These are phyloP conservation scores for Backusella parvicylindrica DNA, from an alignment of 192 early-diverging fungal genomes.

Conservation along the genomic window DNA sequence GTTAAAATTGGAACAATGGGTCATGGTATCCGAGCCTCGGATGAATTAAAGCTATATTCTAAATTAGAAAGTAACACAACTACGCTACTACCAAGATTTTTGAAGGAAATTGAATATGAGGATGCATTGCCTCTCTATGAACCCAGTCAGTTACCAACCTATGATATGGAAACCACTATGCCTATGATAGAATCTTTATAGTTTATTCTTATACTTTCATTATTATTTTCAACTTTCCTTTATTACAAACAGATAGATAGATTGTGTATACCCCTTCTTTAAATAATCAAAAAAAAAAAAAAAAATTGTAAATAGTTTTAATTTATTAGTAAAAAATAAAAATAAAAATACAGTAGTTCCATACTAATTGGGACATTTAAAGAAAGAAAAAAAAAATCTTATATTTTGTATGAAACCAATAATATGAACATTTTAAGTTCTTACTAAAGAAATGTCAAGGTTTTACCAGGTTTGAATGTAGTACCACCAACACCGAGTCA, in stretches of 20 bases:
- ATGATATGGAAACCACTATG: neutral
- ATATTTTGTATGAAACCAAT: neutral
- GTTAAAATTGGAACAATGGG: conserved; percentile 22
- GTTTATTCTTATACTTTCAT: neutral
- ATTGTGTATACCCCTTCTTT: neutral
- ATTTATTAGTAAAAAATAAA: too few relatives aligned
- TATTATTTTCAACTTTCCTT: neutral
- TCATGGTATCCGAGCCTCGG: conserved; percentile 14
- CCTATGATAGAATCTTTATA: neutral
- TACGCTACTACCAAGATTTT: conserved; percentile 7
- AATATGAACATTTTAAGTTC: neutral
- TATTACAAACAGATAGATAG: neutral
- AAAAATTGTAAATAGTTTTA: neutral
- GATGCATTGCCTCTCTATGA: conserved; percentile 19
- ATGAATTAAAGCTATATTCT: conserved; percentile 16
- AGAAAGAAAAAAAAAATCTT: too few relatives aligned
- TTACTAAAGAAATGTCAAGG: neutral
- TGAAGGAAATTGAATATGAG: conserved; percentile 12
- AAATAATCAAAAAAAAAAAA: neutral
- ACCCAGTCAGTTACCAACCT: conserved; percentile 7
- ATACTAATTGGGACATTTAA: too few relatives aligned
- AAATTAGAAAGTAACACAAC: neutral
- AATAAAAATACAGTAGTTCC: conserved; percentile 2
- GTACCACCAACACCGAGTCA: neutral
- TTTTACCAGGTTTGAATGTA: neutral